phyloP scores from a whole-genome alignment of 306 rosid genomes.

The Dicorynia guianensis region DNA sequence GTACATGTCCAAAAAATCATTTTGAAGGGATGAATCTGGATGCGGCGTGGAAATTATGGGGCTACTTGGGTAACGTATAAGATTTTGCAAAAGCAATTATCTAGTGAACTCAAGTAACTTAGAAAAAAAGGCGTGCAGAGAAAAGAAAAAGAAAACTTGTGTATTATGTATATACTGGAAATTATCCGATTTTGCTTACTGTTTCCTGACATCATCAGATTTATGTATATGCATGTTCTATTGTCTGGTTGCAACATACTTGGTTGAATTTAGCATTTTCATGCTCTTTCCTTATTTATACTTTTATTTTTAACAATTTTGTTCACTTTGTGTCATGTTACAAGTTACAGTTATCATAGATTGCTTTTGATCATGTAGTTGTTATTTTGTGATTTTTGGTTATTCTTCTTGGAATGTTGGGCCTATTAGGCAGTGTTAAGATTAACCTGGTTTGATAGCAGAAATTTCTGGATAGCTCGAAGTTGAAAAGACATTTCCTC shows the following conservation, averaged over 20 bases:
- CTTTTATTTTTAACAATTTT: neutral
- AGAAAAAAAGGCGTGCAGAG: no score
- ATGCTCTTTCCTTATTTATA: slow-evolving; percentile 1
- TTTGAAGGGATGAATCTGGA: neutral
- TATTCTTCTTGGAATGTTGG: neutral
- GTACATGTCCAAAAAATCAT: slow-evolving; percentile 9
- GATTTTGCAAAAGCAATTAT: no score
- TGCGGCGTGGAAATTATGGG: no score
- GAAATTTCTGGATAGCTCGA: slow-evolving; percentile 99
- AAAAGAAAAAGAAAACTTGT: no score
- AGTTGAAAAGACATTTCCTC: slow-evolving; percentile 93
- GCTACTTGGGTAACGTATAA: no score
- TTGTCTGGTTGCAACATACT: neutral
- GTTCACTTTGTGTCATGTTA: no score
- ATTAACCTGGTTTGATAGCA: slow-evolving; percentile 54
- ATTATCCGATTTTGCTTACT: no score
- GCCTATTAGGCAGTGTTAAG: slow-evolving; percentile 6
- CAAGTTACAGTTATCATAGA: neutral
- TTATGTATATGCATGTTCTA: slow-evolving; percentile 16
- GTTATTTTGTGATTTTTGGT: neutral
- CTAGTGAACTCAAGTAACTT: no score
- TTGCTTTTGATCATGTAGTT: neutral
- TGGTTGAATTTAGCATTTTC: neutral
- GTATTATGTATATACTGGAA: no score
- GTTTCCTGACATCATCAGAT: neutral